A percentile compares a stretch with the other conserved stretches of the same genome.
Conservation (phyloP, 1,284 basidiomycete species). For the Leucoagaricus sp. region DNA sequence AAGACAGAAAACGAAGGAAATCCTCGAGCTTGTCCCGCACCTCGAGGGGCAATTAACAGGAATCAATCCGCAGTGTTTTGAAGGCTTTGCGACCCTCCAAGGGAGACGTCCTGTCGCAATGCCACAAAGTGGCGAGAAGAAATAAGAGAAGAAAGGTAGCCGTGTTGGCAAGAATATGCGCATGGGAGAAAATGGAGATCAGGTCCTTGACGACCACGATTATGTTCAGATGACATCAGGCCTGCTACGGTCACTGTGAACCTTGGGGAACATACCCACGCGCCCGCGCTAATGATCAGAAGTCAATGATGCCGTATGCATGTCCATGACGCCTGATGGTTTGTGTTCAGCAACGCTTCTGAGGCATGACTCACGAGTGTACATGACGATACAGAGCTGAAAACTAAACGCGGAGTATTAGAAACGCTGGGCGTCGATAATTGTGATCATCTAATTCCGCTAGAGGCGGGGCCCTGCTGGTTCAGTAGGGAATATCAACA, state of each 20-base stretch:
- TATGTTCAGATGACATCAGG: background rate
- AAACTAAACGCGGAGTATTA: no score
- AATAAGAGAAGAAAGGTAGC: background rate
- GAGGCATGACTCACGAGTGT: no score
- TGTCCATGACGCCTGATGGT: background rate
- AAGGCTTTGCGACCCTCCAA: constrained; percentile 11
- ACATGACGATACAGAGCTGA: no score
- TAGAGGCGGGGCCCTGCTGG: no score
- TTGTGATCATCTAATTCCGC: no score
- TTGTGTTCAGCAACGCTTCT: no score
- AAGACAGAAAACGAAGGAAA: constrained; percentile 5
- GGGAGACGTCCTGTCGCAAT: constrained; percentile 13
- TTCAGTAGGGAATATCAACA: no score
- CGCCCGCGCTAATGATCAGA: background rate
- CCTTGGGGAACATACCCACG: constrained; percentile 9
- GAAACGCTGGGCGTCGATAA: no score
- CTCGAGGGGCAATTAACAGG: constrained; percentile 1
- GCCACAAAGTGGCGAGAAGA: background rate
- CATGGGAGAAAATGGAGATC: constrained; percentile 7
- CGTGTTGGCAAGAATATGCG: background rate
- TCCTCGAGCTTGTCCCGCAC: constrained; percentile 10
- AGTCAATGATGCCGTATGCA: background rate
- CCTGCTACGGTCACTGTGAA: constrained; percentile 9
- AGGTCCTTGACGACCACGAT: constrained; percentile 8
- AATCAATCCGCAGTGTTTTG: constrained; percentile 2